Evolutionary conservation across 148 eudicot species (phyloP).

Genomic region (Pouteria glomerata): DNA sequence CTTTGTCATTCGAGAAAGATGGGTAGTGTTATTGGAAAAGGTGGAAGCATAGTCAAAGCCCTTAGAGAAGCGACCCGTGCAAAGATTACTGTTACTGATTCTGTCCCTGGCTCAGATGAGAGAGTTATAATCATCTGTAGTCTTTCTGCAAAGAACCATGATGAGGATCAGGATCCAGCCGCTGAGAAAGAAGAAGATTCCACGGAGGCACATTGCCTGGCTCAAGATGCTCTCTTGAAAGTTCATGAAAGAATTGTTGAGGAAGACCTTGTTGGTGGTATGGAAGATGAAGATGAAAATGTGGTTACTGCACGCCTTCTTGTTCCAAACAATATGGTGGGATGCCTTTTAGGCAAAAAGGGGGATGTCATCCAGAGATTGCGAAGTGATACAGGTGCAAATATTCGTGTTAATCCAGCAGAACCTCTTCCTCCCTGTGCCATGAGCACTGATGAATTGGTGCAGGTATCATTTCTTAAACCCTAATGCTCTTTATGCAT

Average conservation of each 20-base stretch:
- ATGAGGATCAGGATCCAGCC: conserved; percentile 17
- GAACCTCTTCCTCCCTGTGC: conserved; percentile 77
- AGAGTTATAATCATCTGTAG: conserved; percentile 59
- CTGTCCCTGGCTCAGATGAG: conserved; percentile 75
- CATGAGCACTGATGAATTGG: conserved; percentile 55
- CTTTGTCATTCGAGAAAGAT: conserved; percentile 64
- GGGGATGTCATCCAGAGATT: conserved; percentile 75
- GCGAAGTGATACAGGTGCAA: conserved; percentile 74
- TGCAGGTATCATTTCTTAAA: conserved; percentile 46
- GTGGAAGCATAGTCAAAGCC: conserved; percentile 60
- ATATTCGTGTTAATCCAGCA: conserved; percentile 63
- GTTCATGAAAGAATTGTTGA: conserved; percentile 66
- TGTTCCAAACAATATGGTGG: conserved; percentile 68
- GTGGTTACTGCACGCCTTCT: conserved; percentile 62
- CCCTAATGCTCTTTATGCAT: background rate
- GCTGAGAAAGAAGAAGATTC: conserved; percentile 24
- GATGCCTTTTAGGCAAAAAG: conserved; percentile 70
- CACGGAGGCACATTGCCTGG: conserved; percentile 55
- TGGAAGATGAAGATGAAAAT: conserved; percentile 29
- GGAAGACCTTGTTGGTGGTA: conserved; percentile 50
- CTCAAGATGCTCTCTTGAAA: conserved; percentile 73
- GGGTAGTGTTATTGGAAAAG: conserved; percentile 85
- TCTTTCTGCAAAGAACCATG: conserved; percentile 33
- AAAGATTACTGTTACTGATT: conserved; percentile 65
- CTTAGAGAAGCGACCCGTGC: conserved; percentile 74